Base-by-base conservation (phyloP, 2,329 filamentous ascomycete genomes). In the Hypoxylon sp. region DNA sequence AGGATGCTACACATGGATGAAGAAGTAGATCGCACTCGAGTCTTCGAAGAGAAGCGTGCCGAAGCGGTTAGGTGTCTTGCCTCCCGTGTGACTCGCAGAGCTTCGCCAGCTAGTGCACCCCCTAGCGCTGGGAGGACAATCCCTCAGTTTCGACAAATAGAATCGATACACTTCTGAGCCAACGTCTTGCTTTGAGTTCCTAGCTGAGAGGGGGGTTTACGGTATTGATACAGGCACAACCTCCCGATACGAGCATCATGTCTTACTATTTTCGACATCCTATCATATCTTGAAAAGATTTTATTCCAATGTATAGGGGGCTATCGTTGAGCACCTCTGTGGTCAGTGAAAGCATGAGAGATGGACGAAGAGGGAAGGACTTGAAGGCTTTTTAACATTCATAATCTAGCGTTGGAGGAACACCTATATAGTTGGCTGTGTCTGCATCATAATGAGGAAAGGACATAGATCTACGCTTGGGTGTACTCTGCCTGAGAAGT, bases 21-120 rank as follows among this genome's bases (percentile, higher is more conserved):
- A 31, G 87, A 89, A 76, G 78, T 85, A 31, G 81, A 84, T 65
- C 81, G 84, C 53, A 87, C 85, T 59, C 79, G 80, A 5, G 65
- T 76, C 0, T 89, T 89, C 71, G 87, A 88, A 74, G 67, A 74
- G 59, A 83, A 76, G 69, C 81, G 86, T 46, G 78, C 79, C 44
- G 83, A 86, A 67, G 85, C 86, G 2, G 76, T 83, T 19, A 78
- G 78, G 19, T 80, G 80, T 44, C 67, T 87, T 26, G 74, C 76
- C n/a, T 59, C 64, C 9, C 71, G 48, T 59, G 52, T 37, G 51
- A 66, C 69, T 39, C 67, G 66, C 13, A 65, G 53, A 29, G 19
- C 64, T 52, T 72, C 70, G 48, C 70, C 72, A 17, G 69, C 66
- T 33, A 71, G 52, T 35, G 57, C 66, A 1, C 62, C 67, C 8